phyloP scores from a whole-genome alignment of 305 asterid genomes.

The Solanum hybrid region DNA sequence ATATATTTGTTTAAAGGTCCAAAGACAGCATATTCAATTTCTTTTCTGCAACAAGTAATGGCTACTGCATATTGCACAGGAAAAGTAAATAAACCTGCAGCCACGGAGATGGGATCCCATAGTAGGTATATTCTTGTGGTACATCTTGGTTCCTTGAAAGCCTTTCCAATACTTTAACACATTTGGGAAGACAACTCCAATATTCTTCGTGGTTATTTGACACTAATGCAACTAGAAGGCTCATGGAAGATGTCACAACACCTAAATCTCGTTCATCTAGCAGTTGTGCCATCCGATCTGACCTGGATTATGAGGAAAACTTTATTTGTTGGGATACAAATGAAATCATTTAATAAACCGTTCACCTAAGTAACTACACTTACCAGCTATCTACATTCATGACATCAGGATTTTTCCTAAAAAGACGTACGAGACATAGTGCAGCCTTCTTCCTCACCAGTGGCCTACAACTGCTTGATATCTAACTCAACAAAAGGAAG shows the following conservation, averaged over 20 bases:
- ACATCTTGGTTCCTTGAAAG: slow-evolving; percentile 91
- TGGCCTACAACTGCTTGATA: slow-evolving; percentile 96
- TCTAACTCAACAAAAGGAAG: slow-evolving; percentile 36
- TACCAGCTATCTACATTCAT: slow-evolving; percentile 99
- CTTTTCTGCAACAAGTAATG: background rate
- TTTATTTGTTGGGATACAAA: background rate
- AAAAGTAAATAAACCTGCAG: slow-evolving; percentile 75
- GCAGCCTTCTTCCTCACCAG: slow-evolving; percentile 99
- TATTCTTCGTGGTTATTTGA: slow-evolving; percentile 89
- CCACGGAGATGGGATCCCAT: slow-evolving; percentile 99
- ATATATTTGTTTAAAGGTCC: background rate
- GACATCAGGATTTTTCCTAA: slow-evolving; percentile 94
- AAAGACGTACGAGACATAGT: slow-evolving; percentile 87
- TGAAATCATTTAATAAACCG: background rate
- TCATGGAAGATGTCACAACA: slow-evolving; percentile 92
- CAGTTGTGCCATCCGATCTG: slow-evolving; percentile 94
- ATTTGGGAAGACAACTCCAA: slow-evolving; percentile 97
- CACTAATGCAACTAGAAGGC: slow-evolving; percentile 94
- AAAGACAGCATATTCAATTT: slow-evolving; percentile 1
- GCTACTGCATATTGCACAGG: background rate
- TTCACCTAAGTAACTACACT: background rate
- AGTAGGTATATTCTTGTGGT: slow-evolving; percentile 98
- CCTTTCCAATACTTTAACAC: slow-evolving; percentile 89
- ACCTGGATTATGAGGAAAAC: slow-evolving; percentile 46
- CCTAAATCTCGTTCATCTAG: slow-evolving; percentile 99